Conservation (phyloP, 2,329 filamentous ascomycete species). For the Fusarium pseudoanthophilum region DNA sequence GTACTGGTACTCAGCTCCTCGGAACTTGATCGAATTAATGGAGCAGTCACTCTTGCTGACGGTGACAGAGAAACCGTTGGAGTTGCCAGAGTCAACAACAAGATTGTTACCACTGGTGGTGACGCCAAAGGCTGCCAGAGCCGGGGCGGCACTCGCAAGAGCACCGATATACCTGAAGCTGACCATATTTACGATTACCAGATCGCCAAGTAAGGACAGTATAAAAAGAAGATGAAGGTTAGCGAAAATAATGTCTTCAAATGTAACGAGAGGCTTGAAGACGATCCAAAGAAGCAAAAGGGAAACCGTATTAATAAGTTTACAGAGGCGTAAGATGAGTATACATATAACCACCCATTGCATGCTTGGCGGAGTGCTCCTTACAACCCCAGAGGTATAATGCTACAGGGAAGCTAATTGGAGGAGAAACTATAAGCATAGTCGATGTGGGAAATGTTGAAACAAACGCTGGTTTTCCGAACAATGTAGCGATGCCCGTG, state of each 20-base stretch:
- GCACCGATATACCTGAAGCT: conserved; percentile 42
- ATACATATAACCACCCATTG: conserved; percentile 31
- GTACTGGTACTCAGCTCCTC: conserved; percentile 69
- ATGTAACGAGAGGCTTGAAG: conserved; percentile 1
- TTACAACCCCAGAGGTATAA: conserved; percentile 24
- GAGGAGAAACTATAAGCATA: conserved; percentile 39
- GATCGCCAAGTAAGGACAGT: conserved; percentile 15
- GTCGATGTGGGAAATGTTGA: conserved; percentile 30
- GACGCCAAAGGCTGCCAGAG: conserved; percentile 55
- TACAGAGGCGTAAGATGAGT: not conserved
- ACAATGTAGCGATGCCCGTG: not conserved
- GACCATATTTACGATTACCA: conserved; percentile 38
- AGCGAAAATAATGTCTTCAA: not conserved
- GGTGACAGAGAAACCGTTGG: conserved; percentile 62
- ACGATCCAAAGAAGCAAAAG: not conserved
- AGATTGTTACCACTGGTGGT: conserved; percentile 56
- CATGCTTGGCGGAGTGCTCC: conserved; percentile 2
- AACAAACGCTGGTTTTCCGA: conserved; percentile 21
- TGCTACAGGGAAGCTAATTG: conserved; percentile 28
- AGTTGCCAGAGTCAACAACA: conserved; percentile 59
- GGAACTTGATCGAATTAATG: conserved; percentile 71
- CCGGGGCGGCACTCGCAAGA: conserved; percentile 44
- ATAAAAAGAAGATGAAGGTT: not conserved
- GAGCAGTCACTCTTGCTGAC: conserved; percentile 67
- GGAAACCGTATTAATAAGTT: not conserved